phyloP scores from a whole-genome alignment of 768 basidiomycete genomes.

The Galerina marginata region DNA sequence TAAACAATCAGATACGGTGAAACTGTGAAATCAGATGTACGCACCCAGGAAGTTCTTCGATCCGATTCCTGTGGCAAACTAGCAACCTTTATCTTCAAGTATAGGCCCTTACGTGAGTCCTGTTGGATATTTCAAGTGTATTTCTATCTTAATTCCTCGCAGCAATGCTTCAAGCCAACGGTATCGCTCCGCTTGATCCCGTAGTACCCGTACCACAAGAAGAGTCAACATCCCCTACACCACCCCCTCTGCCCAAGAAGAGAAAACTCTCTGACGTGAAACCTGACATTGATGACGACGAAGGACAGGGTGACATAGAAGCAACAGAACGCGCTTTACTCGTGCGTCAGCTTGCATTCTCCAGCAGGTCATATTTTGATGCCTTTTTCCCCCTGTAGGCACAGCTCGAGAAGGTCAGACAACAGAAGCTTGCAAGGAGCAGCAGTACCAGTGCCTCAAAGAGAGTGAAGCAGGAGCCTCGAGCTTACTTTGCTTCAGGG shows the following conservation, averaged over 20 bases:
- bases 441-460: not conserved
- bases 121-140: not conserved
- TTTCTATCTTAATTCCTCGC: not conserved
- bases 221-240: not conserved
- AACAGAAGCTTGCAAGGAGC: not conserved
- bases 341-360: not conserved
- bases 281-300: not conserved
- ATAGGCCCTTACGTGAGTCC: conserved; percentile 27
- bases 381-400: not conserved
- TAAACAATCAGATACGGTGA: not conserved
- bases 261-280: not conserved
- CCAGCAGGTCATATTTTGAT: no score
- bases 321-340: not conserved
- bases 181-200: conserved; percentile 12
- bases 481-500: not conserved
- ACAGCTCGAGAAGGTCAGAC: not conserved
- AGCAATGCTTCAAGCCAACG: conserved; percentile 25
- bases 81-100: conserved; percentile 28
- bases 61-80: not conserved
- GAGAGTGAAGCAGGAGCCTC: not conserved
- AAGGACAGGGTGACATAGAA: not conserved
- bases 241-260: not conserved
- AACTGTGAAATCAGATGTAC: not conserved
- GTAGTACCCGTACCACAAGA: not conserved
- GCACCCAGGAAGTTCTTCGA: not conserved